Evolutionary conservation across 1,139 yeast genomes (phyloP).

Genomic region (Kurtzmaniella quercitrusa): DNA sequence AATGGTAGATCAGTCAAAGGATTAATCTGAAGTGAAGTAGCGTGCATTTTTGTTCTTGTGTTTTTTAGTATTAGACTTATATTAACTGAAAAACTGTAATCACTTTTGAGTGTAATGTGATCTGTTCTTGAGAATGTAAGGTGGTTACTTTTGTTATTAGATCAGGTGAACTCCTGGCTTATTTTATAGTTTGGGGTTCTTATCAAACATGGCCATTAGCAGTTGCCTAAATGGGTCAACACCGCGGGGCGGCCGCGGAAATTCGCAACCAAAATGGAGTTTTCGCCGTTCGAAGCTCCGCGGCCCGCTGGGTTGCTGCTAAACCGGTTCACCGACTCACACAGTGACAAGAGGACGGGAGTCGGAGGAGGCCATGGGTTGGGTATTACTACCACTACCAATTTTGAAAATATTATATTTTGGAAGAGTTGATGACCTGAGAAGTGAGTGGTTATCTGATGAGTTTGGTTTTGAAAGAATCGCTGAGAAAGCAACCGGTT

Average conservation of each 20-base stretch:
- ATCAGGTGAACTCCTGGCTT: neutral
- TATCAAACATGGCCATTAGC: neutral
- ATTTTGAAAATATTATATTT: too few relatives aligned
- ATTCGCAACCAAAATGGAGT: neutral
- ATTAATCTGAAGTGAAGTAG: slow-evolving; percentile 26
- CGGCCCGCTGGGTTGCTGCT: neutral
- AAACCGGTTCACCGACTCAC: neutral
- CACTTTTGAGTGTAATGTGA: too few relatives aligned
- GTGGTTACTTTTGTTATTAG: too few relatives aligned
- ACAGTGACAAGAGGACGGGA: too few relatives aligned
- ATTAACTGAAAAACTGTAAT: too few relatives aligned
- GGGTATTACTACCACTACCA: too few relatives aligned
- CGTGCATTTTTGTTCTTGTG: slow-evolving; percentile 15
- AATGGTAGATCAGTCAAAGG: slow-evolving; percentile 53
- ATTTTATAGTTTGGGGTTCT: neutral
- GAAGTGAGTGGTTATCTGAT: too few relatives aligned
- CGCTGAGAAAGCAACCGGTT: too few relatives aligned
- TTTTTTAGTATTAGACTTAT: neutral
- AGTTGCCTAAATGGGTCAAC: neutral
- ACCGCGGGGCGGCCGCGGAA: slow-evolving; percentile 3
- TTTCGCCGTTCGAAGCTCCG: neutral
- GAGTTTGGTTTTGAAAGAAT: too few relatives aligned
- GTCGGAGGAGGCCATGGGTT: too few relatives aligned
- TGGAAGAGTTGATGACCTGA: too few relatives aligned
- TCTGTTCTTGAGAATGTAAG: too few relatives aligned